Conservation (phyloP, 78 protist species). For the Dictyostelium intermedium region DNA sequence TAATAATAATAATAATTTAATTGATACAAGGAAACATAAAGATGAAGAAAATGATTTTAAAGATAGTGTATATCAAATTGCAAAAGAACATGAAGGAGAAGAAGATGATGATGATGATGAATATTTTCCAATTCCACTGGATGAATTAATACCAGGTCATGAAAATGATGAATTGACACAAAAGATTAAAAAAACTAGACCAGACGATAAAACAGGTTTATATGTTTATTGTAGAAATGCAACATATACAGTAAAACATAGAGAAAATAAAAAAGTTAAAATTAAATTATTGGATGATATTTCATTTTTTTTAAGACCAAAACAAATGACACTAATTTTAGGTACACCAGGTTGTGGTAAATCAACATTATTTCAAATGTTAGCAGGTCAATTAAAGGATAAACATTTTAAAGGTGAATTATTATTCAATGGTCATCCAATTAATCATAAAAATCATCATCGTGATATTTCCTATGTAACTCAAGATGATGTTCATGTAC, state of each 20-base stretch:
- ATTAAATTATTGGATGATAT: constrained; percentile 28
- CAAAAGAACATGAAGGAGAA: neutral
- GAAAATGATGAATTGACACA: neutral
- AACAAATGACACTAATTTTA: constrained; percentile 59
- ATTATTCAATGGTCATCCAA: constrained; percentile 37
- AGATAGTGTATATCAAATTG: neutral
- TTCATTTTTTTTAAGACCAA: constrained; percentile 54
- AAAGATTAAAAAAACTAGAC: neutral
- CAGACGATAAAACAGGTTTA: neutral
- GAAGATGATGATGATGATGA: neutral
- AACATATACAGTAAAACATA: constrained; percentile 17
- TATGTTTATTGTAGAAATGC: constrained; percentile 39
- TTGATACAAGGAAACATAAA: neutral
- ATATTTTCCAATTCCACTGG: constrained; percentile 43
- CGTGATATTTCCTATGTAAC: constrained; percentile 13
- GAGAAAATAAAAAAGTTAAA: neutral
- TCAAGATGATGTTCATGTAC: constrained; percentile 20
- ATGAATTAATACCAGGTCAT: neutral
- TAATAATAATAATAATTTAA: neutral
- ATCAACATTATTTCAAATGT: constrained; percentile 30
- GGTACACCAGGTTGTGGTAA: constrained; percentile 84
- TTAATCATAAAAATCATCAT: constrained; percentile 43
- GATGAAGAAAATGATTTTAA: neutral
- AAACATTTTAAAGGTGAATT: neutral
- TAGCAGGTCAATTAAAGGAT: constrained; percentile 25